Conservation (phyloP, 805 yeast species). For the Metschnikowia hibisci region DNA sequence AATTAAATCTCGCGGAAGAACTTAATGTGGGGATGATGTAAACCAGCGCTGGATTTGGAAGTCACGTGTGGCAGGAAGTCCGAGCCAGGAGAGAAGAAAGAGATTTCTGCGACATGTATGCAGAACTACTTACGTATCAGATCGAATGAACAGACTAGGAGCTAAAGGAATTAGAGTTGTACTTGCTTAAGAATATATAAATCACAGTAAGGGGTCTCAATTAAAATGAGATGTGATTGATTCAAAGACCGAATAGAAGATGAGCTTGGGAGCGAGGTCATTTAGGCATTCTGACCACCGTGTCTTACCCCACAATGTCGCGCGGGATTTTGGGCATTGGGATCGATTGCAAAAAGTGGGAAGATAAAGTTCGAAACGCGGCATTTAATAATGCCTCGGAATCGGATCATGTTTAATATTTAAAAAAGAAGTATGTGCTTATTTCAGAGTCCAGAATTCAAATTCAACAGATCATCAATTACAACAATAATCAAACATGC, state of each 20-base stretch:
- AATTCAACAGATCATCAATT: neutral
- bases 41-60: neutral
- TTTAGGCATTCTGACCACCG: no score
- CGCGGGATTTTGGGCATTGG: neutral
- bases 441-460: no score
- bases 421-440: neutral
- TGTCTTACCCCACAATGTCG: constrained; percentile 4
- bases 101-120: neutral
- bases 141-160: neutral
- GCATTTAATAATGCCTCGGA: constrained; percentile 7
- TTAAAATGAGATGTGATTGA: no score
- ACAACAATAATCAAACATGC: constrained; percentile 7
- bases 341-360: constrained; percentile 1
- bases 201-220: no score
- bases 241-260: no score
- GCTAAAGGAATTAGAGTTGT: no score
- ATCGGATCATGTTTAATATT: neutral
- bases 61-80: constrained; percentile 1
- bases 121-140: neutral
- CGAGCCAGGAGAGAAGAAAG: neutral
- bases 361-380: constrained; percentile 1
- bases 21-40: neutral
- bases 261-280: no score
- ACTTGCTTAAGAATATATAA: no score
- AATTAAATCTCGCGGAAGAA: neutral